Base-by-base conservation (phyloP, 2,329 filamentous ascomycete species). In the Epichloe elymi region DNA sequence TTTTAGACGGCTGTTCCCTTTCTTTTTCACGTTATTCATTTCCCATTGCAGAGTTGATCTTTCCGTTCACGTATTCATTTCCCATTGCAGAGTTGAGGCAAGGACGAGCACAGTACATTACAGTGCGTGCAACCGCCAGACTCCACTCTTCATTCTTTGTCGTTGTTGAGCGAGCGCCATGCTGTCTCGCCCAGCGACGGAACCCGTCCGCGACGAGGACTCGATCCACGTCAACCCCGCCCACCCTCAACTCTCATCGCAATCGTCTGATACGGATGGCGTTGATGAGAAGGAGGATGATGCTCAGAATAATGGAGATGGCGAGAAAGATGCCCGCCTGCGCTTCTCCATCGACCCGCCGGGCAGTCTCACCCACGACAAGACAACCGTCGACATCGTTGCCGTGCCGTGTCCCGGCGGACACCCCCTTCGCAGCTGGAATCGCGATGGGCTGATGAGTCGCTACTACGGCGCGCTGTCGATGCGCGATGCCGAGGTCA, bases 371-470 rank as follows among this genome's bases (percentile, higher is more conserved):
- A 70, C 67, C 3, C 62, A 77, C 56, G 76, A 79, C 52, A 70
- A 77, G 57, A 79, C 76, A 1, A 69, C 65, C 3, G 74, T 77
- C 45, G 76, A 79, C 50, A 65, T 79, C 42, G 67, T 79, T 39
- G 70, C 74, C 5, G 70, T 79, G 5, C 74, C 76, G 0, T 79
- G 76, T 54, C 71, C 75, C 0, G 76, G 75, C 0, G 75, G 72
- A 0, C 70, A 77, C 39, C 67, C 74, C 1, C 60, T 76, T n/a
- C 67, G 72, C 23, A 77, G 74, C 20, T 79, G 76, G 76, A 72
- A 66, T 35, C 67, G 73, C 14, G 73, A 76, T 47, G 73, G 70
- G 1, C 67, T 76, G 1, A 67, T 69, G 39, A 68, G 73, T 2
- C 69, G 68, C 26, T 75, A 74, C 55, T 74, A 74, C 52, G 67